A percentile compares a stretch with the other conserved stretches of the same genome.
These are phyloP conservation scores for Auriculariales sp. DNA, from an alignment of 768 basidiomycete species.

Conservation along the genomic window DNA sequence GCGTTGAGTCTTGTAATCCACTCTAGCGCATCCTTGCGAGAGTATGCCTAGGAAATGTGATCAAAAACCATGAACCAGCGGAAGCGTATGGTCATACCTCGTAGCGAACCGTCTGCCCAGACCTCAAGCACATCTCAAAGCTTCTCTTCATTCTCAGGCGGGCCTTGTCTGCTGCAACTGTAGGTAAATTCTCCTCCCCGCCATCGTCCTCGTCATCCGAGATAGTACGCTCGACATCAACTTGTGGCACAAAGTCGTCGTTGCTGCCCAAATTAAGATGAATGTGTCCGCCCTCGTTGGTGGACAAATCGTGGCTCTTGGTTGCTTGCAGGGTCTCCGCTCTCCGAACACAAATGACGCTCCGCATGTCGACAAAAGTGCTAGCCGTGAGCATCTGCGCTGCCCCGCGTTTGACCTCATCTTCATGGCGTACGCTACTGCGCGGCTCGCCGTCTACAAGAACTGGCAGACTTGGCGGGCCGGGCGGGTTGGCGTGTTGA, in stretches of 20 bases:
- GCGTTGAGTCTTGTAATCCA: constrained; percentile 71
- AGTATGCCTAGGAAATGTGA: constrained; percentile 36
- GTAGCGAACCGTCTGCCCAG: constrained; percentile 55
- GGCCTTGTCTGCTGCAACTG: constrained; percentile 25
- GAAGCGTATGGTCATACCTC: constrained; percentile 38
- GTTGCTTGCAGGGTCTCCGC: constrained; percentile 19
- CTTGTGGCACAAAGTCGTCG: constrained; percentile 16
- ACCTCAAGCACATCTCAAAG: constrained; percentile 63
- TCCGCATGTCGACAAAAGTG: constrained; percentile 63
- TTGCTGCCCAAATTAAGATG: constrained; percentile 19
- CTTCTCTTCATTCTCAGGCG: constrained; percentile 43
- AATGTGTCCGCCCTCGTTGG: constrained; percentile 14
- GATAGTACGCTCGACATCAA: constrained; percentile 22
- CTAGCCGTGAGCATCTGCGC: constrained; percentile 47
- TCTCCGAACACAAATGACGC: constrained; percentile 47
- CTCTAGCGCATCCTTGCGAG: constrained; percentile 52
- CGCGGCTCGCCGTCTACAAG: constrained; percentile 11
- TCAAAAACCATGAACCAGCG: background rate
- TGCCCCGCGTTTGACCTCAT: constrained; percentile 47
- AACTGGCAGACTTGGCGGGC: constrained; percentile 41
- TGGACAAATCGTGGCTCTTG: background rate
- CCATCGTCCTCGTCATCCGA: constrained; percentile 54
- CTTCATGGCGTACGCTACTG: constrained; percentile 21
- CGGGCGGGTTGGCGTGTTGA: constrained; percentile 46
- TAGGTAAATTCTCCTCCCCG: constrained; percentile 37